phyloP scores from a whole-genome alignment of 352 stramenopile species.

The Globisporangium cederbergense region DNA sequence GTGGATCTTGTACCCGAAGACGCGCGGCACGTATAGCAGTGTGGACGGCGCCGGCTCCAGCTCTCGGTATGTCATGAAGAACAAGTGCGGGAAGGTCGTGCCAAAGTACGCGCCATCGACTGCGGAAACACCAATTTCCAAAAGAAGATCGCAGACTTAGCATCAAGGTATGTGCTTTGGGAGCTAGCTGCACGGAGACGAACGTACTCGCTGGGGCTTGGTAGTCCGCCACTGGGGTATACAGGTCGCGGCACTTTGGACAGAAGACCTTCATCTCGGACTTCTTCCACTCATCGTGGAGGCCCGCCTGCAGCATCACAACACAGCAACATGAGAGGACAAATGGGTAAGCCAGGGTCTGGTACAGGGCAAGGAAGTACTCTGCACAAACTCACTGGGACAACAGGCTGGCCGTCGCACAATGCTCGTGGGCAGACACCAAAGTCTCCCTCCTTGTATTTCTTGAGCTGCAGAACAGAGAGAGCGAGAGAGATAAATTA shows the following conservation, averaged over 20 bases:
- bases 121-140: slow-evolving; percentile 18
- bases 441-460: slow-evolving; percentile 88
- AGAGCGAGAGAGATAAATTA: too few species aligned
- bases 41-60: slow-evolving; percentile 78
- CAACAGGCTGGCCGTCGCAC: slow-evolving; percentile 79
- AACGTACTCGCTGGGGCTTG: slow-evolving; percentile 78
- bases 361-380: background rate
- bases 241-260: slow-evolving; percentile 86
- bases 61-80: slow-evolving; percentile 97
- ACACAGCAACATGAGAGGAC: slow-evolving; percentile 4
- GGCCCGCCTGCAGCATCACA: slow-evolving; percentile 46
- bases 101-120: slow-evolving; percentile 98
- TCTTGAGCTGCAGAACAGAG: slow-evolving; percentile 59
- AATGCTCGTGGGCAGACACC: slow-evolving; percentile 81
- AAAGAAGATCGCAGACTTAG: slow-evolving; percentile 10
- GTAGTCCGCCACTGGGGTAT: slow-evolving; percentile 83
- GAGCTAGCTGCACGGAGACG: background rate
- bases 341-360: background rate
- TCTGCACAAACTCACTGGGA: slow-evolving; percentile 47
- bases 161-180: background rate
- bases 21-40: slow-evolving; percentile 84
- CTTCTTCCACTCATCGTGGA: slow-evolving; percentile 88
- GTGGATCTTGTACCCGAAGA: slow-evolving; percentile 93
- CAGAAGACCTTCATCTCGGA: slow-evolving; percentile 91
- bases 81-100: slow-evolving; percentile 98